Evolutionary conservation across 176 grass and related monocot species (phyloP).

Genomic region (Guadua angustifolia): DNA sequence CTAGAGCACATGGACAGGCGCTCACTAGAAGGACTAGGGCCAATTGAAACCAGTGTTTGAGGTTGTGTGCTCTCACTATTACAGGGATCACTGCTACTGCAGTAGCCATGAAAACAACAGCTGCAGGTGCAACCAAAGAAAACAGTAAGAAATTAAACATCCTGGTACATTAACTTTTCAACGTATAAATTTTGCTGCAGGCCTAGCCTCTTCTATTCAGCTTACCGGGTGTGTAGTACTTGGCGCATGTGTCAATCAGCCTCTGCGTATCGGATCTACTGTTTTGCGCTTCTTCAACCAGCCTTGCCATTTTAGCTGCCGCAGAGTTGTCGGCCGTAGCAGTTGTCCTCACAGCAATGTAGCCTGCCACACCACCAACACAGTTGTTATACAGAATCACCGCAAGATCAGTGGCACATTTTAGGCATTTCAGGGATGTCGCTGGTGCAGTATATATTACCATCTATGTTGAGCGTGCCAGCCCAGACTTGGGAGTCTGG

Average conservation of each 20-base stretch:
- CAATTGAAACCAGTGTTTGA: conserved; percentile 65
- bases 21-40: conserved; percentile 91
- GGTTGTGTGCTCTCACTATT: conserved; percentile 44
- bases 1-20: conserved; percentile 87
- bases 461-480: conserved; percentile 89
- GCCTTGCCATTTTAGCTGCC: conserved; percentile 87
- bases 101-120: conserved; percentile 67
- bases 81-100: conserved; percentile 73
- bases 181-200: background rate
- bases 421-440: background rate
- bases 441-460: conserved; percentile 42
- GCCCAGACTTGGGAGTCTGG: conserved; percentile 86
- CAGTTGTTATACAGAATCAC: conserved; percentile 24
- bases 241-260: conserved; percentile 86
- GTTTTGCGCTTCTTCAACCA: conserved; percentile 98
- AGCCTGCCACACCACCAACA: conserved; percentile 58
- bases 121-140: conserved; percentile 58
- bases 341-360: conserved; percentile 90
- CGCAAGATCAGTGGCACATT: background rate
- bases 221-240: conserved; percentile 91
- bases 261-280: conserved; percentile 74
- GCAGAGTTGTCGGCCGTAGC: conserved; percentile 80
- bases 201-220: background rate
- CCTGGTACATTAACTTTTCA: background rate
- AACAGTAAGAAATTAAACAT: conserved; percentile 34